These are phyloP conservation scores for Larix sibirica DNA, from an alignment of 83 land plant genomes.

Conservation along the genomic window DNA sequence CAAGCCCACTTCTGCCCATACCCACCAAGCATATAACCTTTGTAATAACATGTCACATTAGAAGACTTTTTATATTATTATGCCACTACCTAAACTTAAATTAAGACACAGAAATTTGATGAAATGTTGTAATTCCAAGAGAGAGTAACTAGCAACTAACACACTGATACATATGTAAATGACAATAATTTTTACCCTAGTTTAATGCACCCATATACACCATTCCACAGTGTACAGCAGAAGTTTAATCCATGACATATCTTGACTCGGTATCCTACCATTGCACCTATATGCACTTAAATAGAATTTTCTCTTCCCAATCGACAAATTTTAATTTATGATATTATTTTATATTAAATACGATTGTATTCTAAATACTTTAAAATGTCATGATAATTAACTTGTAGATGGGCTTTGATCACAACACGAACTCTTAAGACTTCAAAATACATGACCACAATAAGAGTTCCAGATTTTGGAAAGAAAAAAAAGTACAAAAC, in stretches of 20 bases:
- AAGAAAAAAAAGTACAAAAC: background rate
- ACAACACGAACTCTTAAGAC: background rate
- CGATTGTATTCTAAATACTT: too few relatives aligned
- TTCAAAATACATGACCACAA: background rate
- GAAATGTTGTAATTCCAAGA: background rate
- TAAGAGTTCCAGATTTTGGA: background rate
- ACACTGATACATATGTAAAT: background rate
- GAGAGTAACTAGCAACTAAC: background rate
- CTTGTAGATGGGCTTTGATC: background rate
- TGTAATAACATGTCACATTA: background rate
- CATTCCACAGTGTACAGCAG: background rate
- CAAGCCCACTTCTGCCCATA: background rate
- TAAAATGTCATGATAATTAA: background rate
- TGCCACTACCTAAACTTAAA: background rate
- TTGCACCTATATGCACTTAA: background rate
- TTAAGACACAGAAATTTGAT: too few relatives aligned
- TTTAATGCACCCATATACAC: background rate
- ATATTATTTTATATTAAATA: too few relatives aligned
- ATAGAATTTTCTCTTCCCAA: background rate
- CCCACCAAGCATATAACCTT: background rate
- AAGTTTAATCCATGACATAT: background rate
- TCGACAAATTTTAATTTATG: background rate
- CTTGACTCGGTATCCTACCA: background rate
- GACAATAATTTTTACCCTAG: background rate
- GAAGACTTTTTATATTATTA: background rate